Percentiles rank a stretch among this genome's conserved stretches.
These are phyloP conservation scores for Aspergillus awamori DNA, from an alignment of 2,329 filamentous ascomycete genomes.

Conservation along the genomic window DNA sequence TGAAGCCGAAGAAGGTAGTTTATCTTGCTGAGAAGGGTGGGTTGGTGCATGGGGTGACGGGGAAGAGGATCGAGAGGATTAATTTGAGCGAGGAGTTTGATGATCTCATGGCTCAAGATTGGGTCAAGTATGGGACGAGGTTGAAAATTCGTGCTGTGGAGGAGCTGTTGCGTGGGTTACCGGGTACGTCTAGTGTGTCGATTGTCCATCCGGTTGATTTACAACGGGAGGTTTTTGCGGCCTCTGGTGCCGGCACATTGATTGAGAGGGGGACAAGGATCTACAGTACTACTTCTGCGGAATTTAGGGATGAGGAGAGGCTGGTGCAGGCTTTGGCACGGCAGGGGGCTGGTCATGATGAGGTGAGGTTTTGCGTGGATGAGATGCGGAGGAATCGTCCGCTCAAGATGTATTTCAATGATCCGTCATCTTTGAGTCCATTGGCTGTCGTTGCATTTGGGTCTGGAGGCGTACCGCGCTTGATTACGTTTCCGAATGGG, in stretches of 20 bases:
- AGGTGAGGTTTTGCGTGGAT: conserved; percentile 81
- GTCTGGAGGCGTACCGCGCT: conserved; percentile 68
- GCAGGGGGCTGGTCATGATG: conserved; percentile 79
- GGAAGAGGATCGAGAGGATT: conserved; percentile 93
- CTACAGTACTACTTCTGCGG: conserved; percentile 67
- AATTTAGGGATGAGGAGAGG: conserved; percentile 74
- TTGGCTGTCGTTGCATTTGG: conserved; percentile 80
- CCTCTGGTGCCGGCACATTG: conserved; percentile 89
- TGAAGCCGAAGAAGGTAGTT: conserved; percentile 95
- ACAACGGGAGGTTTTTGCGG: conserved; percentile 94
- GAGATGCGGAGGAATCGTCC: conserved; percentile 71
- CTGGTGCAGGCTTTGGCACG: conserved; percentile 83
- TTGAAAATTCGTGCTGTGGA: conserved; percentile 98
- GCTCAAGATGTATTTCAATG: conserved; percentile 94
- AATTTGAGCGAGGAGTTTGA: conserved; percentile 97
- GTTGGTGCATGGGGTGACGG: conserved; percentile 86
- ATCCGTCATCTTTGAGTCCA: conserved; percentile 75
- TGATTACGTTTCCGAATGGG: conserved; percentile 87
- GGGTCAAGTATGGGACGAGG: conserved; percentile 91
- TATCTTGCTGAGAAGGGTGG: conserved; percentile 99
- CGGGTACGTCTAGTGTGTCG: conserved; percentile 88
- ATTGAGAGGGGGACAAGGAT: conserved; percentile 92
- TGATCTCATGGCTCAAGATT: conserved; percentile 85
- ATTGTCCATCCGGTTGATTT: conserved; percentile 96
- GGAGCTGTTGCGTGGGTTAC: conserved; percentile 85